These are phyloP conservation scores for Heliamphora exappendiculata DNA, from an alignment of 148 eudicot genomes.

Conservation along the genomic window DNA sequence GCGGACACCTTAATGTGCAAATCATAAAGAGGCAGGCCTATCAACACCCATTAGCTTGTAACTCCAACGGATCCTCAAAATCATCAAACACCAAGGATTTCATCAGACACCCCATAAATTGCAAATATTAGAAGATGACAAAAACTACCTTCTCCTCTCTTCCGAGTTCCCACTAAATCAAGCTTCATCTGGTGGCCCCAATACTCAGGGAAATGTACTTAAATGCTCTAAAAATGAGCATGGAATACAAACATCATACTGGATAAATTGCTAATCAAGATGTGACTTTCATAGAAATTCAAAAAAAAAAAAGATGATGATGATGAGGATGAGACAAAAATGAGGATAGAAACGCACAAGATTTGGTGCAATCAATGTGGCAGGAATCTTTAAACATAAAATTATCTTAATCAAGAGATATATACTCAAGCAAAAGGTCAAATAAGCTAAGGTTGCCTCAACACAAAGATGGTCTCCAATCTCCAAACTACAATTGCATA, in stretches of 20 bases:
- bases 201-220: not conserved
- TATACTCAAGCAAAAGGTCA: not conserved
- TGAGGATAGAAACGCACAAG: not conserved
- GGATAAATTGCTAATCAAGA: not conserved
- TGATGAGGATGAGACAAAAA: not conserved
- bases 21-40: not conserved
- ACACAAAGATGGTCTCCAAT: not conserved
- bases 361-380: not conserved
- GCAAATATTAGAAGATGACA: not conserved
- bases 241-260: not conserved
- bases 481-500: not conserved
- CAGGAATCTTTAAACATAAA: no score
- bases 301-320: no score
- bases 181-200: not conserved
- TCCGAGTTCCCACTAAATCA: not conserved
- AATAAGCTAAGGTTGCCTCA: not conserved
- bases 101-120: not conserved
- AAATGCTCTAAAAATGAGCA: not conserved
- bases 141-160: not conserved
- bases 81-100: not conserved
- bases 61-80: not conserved
- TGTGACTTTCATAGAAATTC: not conserved
- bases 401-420: not conserved
- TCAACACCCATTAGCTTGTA: not conserved
- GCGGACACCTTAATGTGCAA: not conserved